Conservation (phyloP, 2,329 filamentous ascomycete genomes). For the Fusarium ramigenum region DNA sequence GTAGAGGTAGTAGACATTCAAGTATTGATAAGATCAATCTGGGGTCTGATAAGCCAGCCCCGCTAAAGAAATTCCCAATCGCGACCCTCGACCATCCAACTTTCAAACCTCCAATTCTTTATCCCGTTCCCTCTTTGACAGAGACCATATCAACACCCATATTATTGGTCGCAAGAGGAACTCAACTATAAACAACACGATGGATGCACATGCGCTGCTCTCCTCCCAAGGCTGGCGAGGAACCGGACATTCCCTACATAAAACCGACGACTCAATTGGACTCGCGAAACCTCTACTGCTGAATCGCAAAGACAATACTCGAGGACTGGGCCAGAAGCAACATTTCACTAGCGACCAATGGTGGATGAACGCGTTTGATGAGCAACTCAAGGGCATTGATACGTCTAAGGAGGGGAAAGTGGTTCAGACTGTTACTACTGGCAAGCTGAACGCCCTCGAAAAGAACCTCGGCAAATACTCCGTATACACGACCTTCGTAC, state of each 20-base stretch:
- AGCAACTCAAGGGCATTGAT: slow-evolving; percentile 84
- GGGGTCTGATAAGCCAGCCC: slow-evolving; percentile 39
- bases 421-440: slow-evolving; percentile 63
- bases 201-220: slow-evolving; percentile 88
- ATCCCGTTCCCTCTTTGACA: background rate
- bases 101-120: background rate
- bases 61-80: slow-evolving; percentile 44
- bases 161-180: background rate
- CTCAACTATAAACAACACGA: slow-evolving; percentile 47
- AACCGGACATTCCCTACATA: slow-evolving; percentile 86
- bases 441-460: slow-evolving; percentile 66
- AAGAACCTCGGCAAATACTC: slow-evolving; percentile 66
- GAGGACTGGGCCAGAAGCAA: slow-evolving; percentile 82
- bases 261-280: slow-evolving; percentile 75
- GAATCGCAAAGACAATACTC: slow-evolving; percentile 80
- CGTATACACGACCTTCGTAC: slow-evolving; percentile 86
- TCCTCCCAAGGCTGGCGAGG: slow-evolving; percentile 91
- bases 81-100: background rate
- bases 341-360: slow-evolving; percentile 82
- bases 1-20: background rate
- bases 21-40: background rate
- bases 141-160: background rate
- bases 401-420: slow-evolving; percentile 65
- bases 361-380: slow-evolving; percentile 97
- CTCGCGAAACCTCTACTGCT: slow-evolving; percentile 86